Evolutionary conservation across 192 early-diverging fungal species (phyloP), one percentile per base, ranked within the genome.

Genomic region (Phycomyces nitens): DNA sequence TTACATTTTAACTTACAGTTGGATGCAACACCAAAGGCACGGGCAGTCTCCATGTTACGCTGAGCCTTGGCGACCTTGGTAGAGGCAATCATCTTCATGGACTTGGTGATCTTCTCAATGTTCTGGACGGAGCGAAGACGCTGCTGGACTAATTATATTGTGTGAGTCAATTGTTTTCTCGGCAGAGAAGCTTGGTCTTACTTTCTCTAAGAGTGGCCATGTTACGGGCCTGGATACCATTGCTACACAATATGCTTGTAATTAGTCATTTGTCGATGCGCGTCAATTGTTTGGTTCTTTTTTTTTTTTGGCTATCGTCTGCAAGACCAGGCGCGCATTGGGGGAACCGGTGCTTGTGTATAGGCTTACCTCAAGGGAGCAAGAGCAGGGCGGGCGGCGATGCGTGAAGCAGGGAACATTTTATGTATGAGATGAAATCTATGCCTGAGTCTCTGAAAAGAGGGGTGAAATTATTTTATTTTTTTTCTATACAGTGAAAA

Each of bases 51-150:
- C 94, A 96, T 96, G 69, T 79, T 81, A 60, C 88, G 84, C 83
- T 96, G 91, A 29, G 94, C 91, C 79, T 88, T 91, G 73, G 82
- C 75, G 74, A 96, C 93, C 86, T 99, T 99, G 80, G 95, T 99
- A 43, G 97, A 98, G 47, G 97, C 96, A 96, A 99, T 99, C 95
- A 99, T 97, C 87, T 99, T 99, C 97, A 99, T 99, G 54, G 95
- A 98, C 80, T 96, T 95, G 57, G 97, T 99, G 77, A 99, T 98
- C 85, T 99, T 99, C 70, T 89, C 92, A 82, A 98, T 99, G 89
- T 95, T 97, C 66, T 89, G 86, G 63, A 99, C 87, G 62, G 97
- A 96, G 84, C 96, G 96, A 74, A 97, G 79, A 62, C 97, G 94
- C 63, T 88, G 77, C 78, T 93, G 92, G 80, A 99, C 91, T 94